Base-by-base conservation (phyloP, 352 stramenopile genomes). In the Phytophthora pseudosyringae region DNA sequence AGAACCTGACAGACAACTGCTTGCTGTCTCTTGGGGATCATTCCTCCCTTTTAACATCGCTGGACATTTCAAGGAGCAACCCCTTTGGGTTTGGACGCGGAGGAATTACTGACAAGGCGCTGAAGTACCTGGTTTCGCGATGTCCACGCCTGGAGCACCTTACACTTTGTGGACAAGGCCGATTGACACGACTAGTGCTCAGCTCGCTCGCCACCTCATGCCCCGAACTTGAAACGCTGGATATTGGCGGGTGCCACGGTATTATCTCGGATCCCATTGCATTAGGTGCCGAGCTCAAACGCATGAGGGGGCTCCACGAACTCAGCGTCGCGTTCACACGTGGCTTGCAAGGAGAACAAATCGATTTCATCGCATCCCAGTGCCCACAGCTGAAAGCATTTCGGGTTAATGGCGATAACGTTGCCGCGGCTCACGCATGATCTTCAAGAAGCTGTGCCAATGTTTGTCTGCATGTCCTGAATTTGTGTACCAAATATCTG, bases 31-130 rank as follows among this genome's bases (percentile, higher is more conserved):
- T 91, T 26, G 80, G 63, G 10, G 59, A 77, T 21, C 51, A 81
- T 45, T 91, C 76, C 41, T 15, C 50, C 7, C 9, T 32, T 8
- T 73, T 91, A 25, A 64, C 69, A 29, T 59, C 59, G n/a, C 51
- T 91, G 8, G 80, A 89, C 18, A 82, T 90, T 59, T 74, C 78
- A 28, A 71, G 73, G 16, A 91, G 83, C 55, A 91, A 90, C 58
- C 83, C 80, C 1, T 91, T 90, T 54, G 80, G 79, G 15, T 75
- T 78, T 50, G 66, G 78, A 21, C 83, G 77, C 15, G 73, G 77
- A 18, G 77, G 80, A 0, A 70, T 91, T 13, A 88, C 64, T 13
- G 76, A 91, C 39, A 56, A 59, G 2, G 75, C 67, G 12, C 50
- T 91, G 16, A 63, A 69, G 26, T 69, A 81, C 15, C 64, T 91